These are phyloP conservation scores for Dendryphion nanum DNA, from an alignment of 2,329 filamentous ascomycete genomes.

Conservation along the genomic window DNA sequence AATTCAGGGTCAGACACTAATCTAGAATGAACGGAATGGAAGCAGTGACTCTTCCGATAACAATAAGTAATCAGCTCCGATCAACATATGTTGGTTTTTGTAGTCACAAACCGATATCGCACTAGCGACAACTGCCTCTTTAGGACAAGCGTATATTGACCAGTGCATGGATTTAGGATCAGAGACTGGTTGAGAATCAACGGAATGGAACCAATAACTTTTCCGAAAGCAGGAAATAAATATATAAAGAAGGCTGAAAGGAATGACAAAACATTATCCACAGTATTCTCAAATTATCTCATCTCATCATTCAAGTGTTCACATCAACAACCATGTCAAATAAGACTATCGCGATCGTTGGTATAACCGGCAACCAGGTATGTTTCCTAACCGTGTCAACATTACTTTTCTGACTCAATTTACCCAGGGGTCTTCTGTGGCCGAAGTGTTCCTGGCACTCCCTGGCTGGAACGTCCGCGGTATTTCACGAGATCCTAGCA, in stretches of 20 bases:
- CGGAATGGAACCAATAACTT: background rate
- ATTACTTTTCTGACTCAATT: background rate
- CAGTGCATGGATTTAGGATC: too few relatives aligned
- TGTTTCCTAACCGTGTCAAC: background rate
- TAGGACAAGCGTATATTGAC: too few relatives aligned
- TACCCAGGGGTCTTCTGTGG: constrained; percentile 21
- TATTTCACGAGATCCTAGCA: constrained; percentile 45
- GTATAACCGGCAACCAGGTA: constrained; percentile 19
- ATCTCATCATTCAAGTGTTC: background rate
- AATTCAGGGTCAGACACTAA: background rate
- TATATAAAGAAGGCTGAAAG: background rate
- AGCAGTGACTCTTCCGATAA: background rate
- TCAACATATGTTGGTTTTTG: too few relatives aligned
- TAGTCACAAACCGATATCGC: too few relatives aligned
- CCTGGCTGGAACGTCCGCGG: constrained; percentile 29
- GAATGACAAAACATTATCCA: background rate
- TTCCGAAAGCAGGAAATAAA: background rate
- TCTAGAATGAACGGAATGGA: background rate
- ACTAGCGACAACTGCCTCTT: too few relatives aligned
- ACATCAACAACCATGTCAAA: constrained; percentile 9
- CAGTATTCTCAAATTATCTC: background rate
- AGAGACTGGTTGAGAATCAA: background rate
- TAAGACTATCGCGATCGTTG: constrained; percentile 18
- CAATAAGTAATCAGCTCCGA: too few relatives aligned
- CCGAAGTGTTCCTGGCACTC: constrained; percentile 20